These are phyloP conservation scores for Neurospora discreta DNA, from an alignment of 495 filamentous ascomycete genomes.

Conservation along the genomic window DNA sequence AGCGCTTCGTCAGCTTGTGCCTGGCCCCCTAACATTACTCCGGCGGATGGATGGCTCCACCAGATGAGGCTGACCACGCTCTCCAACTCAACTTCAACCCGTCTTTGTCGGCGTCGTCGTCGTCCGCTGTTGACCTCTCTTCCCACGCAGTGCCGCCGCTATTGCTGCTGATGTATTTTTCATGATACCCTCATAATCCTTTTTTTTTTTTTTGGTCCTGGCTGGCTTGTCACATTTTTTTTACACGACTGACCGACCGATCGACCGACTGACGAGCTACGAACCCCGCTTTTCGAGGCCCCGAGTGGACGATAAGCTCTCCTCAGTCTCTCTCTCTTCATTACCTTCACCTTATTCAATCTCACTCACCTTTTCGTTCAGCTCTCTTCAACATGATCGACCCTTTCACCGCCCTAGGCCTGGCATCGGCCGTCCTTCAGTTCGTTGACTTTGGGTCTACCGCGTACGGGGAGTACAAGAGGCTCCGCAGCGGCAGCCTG, in stretches of 20 bases:
- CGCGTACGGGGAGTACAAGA: neutral
- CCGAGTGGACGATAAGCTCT: neutral
- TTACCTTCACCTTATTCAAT: neutral
- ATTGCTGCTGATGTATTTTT: neutral
- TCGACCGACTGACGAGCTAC: neutral
- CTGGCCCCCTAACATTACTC: neutral
- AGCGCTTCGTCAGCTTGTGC: neutral
- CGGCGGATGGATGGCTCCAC: neutral
- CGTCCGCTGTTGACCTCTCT: neutral
- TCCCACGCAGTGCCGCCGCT: neutral
- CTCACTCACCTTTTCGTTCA: neutral
- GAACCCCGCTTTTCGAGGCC: neutral
- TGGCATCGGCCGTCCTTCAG: slow-evolving; percentile 8
- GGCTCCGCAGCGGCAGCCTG: neutral
- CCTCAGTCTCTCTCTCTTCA: neutral
- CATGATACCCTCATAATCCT: neutral
- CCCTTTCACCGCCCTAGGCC: slow-evolving; percentile 5
- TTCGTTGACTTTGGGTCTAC: slow-evolving; percentile 6
- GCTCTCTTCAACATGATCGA: neutral
- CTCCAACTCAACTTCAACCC: neutral
- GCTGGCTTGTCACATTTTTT: neutral
- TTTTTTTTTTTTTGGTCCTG: too few species aligned
- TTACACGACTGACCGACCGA: neutral
- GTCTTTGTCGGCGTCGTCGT: neutral
- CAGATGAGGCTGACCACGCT: neutral